Base-by-base conservation (phyloP, 2,329 filamentous ascomycete species). In the Alternaria sp. region DNA sequence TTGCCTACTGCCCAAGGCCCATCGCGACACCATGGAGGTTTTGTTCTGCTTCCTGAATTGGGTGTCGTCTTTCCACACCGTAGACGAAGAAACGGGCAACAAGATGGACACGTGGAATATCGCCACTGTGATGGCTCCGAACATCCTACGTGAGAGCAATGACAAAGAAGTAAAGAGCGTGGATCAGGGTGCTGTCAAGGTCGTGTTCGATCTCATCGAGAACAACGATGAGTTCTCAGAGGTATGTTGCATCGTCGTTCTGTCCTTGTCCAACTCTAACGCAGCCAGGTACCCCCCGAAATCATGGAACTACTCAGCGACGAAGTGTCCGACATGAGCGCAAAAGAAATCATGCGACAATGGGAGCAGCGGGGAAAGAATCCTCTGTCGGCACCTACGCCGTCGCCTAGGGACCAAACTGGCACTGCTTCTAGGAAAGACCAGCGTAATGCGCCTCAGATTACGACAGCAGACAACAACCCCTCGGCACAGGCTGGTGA, bases 71-170 rank as follows among this genome's bases (percentile, higher is more conserved):
- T 99, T 99, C 83, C 94, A 96, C 64, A 94, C 97, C 74, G 89
- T 99, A 14, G 95, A 99, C 71, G 95, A 99, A 73, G 95, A 99
- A 76, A 91, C 91, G 22, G 95, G 95, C 26, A 97, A 94, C 70
- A 97, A 98, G 84, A 99, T 99, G 95, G 95, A 99, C 77, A 91
- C 96, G 54, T 93, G 96, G 82, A 99, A 99, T 74, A 86, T 99
- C 64, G 93, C 95, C 4, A 98, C 96, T 3, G 95, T 99, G 64
- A 97, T 99, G 78, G 94, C 94, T 5, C 95, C 95, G 0, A 99
- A 99, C 72, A 93, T 99, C 63, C 85, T 97, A 12, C 94, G 91
- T 70, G 91, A 90, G 66, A 87, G 83, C 61, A 84, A 75, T 55
- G 79, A 80, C 49, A 77, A 79, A 62, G 74, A 78, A 62, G 76